Evolutionary conservation across 2,329 filamentous ascomycete genomes (phyloP).

Genomic region (Stemphylium beticola): DNA sequence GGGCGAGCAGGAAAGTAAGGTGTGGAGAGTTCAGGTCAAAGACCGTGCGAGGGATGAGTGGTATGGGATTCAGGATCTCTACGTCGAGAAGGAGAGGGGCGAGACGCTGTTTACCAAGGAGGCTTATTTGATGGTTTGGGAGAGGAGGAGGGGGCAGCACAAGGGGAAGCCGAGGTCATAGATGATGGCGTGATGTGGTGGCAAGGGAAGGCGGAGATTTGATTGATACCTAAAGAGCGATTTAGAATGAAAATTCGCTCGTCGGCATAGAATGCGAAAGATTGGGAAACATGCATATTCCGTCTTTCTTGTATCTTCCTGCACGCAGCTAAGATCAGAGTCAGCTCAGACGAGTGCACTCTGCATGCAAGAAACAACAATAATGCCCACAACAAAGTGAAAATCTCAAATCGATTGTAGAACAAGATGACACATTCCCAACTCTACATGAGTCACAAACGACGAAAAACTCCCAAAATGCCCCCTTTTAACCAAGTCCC

Average conservation of each 20-base stretch:
- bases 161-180: background rate
- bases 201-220: background rate
- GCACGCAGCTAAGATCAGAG: no score
- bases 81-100: slow-evolving; percentile 84
- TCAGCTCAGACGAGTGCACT: no score
- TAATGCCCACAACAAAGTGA: no score
- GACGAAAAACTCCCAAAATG: no score
- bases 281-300: no score
- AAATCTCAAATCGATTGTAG: no score
- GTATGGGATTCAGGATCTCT: slow-evolving; percentile 93
- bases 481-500: background rate
- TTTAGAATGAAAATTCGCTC: background rate
- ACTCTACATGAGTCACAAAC: no score
- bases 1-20: slow-evolving; percentile 88
- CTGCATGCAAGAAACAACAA: no score
- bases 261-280: no score
- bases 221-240: background rate
- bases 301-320: no score
- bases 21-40: slow-evolving; percentile 90
- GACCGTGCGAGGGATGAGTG: slow-evolving; percentile 84
- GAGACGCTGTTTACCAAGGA: slow-evolving; percentile 93
- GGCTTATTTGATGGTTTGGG: slow-evolving; percentile 96
- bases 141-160: slow-evolving; percentile 67
- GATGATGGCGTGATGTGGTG: background rate
- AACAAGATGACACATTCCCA: no score